Evolutionary conservation across 441 rosid species (phyloP).

Genomic region (Jatropha podagrica): DNA sequence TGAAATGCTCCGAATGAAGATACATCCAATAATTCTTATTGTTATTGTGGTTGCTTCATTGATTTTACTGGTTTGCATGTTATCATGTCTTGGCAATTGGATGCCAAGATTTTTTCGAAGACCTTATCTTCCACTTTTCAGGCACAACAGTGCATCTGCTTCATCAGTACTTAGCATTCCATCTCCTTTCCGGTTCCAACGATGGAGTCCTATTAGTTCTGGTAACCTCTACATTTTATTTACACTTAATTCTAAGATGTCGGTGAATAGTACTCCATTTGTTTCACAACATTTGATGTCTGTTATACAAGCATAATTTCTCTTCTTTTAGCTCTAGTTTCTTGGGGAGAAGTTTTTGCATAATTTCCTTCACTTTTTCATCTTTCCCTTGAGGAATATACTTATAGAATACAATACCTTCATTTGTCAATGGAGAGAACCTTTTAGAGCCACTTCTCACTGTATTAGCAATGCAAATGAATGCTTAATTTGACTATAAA

Average conservation of each 20-base stretch:
- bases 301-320: not conserved
- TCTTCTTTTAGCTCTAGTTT: not conserved
- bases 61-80: conserved; percentile 67
- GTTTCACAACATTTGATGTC: not conserved
- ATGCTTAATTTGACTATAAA: not conserved
- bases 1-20: conserved; percentile 56
- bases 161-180: conserved; percentile 73
- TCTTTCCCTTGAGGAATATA: not conserved
- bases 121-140: conserved; percentile 79
- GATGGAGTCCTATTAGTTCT: conserved; percentile 85
- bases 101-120: conserved; percentile 64
- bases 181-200: conserved; percentile 74
- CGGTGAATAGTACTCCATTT: not conserved
- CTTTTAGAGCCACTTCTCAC: not conserved
- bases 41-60: conserved; percentile 57
- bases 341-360: not conserved
- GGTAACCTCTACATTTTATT: conserved; percentile 43
- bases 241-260: not conserved
- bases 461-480: not conserved
- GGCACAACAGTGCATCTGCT: conserved; percentile 57
- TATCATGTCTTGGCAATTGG: conserved; percentile 73
- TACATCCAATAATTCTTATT: conserved; percentile 64
- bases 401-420: not conserved
- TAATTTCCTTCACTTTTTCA: not conserved
- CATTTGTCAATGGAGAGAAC: not conserved